phyloP scores from a whole-genome alignment of 1,284 basidiomycete genomes.

The Ceratobasidium sp. region DNA sequence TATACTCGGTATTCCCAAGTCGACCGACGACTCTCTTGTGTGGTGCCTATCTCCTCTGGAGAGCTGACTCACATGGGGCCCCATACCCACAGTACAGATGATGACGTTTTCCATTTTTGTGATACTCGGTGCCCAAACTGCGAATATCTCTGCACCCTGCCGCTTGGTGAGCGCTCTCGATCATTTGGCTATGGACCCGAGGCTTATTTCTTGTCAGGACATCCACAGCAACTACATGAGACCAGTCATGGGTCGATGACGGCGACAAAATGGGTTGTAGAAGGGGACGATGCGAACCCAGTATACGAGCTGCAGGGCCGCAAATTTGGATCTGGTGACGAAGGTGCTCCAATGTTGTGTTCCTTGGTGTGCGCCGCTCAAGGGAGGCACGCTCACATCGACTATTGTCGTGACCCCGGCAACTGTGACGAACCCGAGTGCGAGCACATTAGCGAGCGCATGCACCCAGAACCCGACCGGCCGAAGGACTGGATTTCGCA shows the following conservation, averaged over 20 bases:
- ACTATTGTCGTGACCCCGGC: slow-evolving; percentile 65
- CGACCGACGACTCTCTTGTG: slow-evolving; percentile 65
- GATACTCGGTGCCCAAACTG: slow-evolving; percentile 69
- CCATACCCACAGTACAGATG: slow-evolving; percentile 65
- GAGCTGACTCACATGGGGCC: slow-evolving; percentile 61
- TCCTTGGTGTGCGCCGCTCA: slow-evolving; percentile 68
- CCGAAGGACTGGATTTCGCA: slow-evolving; percentile 71
- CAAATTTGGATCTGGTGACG: slow-evolving; percentile 68
- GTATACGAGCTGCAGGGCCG: slow-evolving; percentile 67
- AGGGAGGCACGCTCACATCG: slow-evolving; percentile 69
- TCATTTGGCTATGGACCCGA: neutral
- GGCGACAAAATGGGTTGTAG: slow-evolving; percentile 67
- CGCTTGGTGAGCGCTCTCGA: slow-evolving; percentile 60
- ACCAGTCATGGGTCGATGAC: slow-evolving; percentile 76
- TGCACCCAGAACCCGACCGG: slow-evolving; percentile 63
- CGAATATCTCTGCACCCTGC: slow-evolving; percentile 70
- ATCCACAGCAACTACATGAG: slow-evolving; percentile 71
- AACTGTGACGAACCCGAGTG: slow-evolving; percentile 61
- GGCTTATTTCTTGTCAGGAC: slow-evolving; percentile 59
- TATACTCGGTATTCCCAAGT: slow-evolving; percentile 54
- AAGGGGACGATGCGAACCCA: slow-evolving; percentile 63
- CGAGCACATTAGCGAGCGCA: slow-evolving; percentile 63
- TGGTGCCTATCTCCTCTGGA: slow-evolving; percentile 63
- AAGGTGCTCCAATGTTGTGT: slow-evolving; percentile 75
- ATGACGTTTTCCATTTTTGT: slow-evolving; percentile 65